These are phyloP conservation scores for Picocystis sp. DNA, from an alignment of 163 green algal species.

Conservation along the genomic window DNA sequence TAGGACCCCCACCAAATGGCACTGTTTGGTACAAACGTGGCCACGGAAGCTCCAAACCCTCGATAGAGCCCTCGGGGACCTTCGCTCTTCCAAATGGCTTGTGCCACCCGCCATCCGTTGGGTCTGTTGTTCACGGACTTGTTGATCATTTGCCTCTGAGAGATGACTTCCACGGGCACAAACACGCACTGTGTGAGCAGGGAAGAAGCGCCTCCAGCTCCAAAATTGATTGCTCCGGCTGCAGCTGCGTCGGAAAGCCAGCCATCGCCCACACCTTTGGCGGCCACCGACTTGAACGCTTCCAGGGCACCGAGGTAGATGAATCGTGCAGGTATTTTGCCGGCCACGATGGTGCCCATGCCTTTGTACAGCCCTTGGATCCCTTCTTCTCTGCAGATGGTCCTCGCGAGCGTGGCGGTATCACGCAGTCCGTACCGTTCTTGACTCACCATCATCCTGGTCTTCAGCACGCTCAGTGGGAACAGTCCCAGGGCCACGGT, in stretches of 20 bases:
- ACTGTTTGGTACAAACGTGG: slow-evolving; percentile 63
- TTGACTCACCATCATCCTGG: slow-evolving; percentile 49
- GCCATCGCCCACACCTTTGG: background rate
- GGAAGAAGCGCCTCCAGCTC: background rate
- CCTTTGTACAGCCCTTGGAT: slow-evolving; percentile 67
- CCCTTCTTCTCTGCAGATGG: slow-evolving; percentile 66
- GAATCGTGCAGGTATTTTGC: slow-evolving; percentile 2
- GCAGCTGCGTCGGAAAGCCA: too few relatives aligned
- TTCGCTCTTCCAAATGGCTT: slow-evolving; percentile 5
- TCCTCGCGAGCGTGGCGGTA: slow-evolving; percentile 4
- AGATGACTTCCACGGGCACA: slow-evolving; percentile 6
- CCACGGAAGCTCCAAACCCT: slow-evolving; percentile 59
- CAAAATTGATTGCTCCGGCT: background rate
- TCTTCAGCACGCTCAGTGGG: slow-evolving; percentile 84
- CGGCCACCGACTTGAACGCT: slow-evolving; percentile 4
- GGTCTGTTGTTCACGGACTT: background rate
- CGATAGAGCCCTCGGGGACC: slow-evolving; percentile 1
- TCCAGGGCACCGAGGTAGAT: slow-evolving; percentile 2
- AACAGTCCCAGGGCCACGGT: slow-evolving; percentile 58
- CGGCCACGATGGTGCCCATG: slow-evolving; percentile 3
- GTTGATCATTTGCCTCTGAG: slow-evolving; percentile 2
- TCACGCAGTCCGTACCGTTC: background rate
- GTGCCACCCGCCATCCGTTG: background rate
- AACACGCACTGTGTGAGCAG: slow-evolving; percentile 1
- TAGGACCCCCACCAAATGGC: slow-evolving; percentile 62